Evolutionary conservation across 2,329 filamentous ascomycete species (phyloP).

Genomic region (Ophiocordyceps polyrhachis-furcata): DNA sequence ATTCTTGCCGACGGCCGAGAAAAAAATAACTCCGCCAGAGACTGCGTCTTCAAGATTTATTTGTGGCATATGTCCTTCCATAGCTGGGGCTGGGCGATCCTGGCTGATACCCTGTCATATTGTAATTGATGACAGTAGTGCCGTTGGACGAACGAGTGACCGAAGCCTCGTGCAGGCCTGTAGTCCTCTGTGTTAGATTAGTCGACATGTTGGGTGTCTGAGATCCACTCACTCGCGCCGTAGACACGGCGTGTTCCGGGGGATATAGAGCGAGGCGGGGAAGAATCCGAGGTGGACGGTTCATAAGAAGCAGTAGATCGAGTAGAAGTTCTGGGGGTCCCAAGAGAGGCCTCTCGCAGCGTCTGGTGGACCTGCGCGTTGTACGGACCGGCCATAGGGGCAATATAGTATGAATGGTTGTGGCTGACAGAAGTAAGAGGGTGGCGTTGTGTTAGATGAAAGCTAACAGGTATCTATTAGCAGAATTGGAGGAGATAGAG

Average conservation of each 20-base stretch:
- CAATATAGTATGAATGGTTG: neutral
- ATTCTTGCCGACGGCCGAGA: neutral
- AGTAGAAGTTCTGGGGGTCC: constrained; percentile 8
- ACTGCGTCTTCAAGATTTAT: neutral
- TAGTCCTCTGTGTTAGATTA: neutral
- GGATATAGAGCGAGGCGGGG: constrained; percentile 11
- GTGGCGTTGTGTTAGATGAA: neutral
- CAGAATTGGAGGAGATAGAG: too few relatives aligned
- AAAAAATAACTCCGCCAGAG: neutral
- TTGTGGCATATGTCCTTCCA: constrained; percentile 6
- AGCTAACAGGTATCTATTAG: too few relatives aligned
- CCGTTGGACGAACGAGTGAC: constrained; percentile 7
- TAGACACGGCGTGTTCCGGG: constrained; percentile 13
- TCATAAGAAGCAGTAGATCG: constrained; percentile 7
- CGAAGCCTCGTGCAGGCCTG: constrained; percentile 9
- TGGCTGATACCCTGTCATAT: constrained; percentile 11
- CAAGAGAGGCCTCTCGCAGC: constrained; percentile 10
- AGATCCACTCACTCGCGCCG: constrained; percentile 10
- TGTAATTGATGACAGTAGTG: constrained; percentile 15
- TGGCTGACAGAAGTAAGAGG: neutral
- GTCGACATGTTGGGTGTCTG: neutral
- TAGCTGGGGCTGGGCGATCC: constrained; percentile 13
- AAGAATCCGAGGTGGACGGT: constrained; percentile 2
- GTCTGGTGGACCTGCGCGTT: constrained; percentile 16
- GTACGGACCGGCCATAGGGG: constrained; percentile 9